Conservation (phyloP, 1,284 basidiomycete genomes). For the Neotropicomus parvogracilis region DNA sequence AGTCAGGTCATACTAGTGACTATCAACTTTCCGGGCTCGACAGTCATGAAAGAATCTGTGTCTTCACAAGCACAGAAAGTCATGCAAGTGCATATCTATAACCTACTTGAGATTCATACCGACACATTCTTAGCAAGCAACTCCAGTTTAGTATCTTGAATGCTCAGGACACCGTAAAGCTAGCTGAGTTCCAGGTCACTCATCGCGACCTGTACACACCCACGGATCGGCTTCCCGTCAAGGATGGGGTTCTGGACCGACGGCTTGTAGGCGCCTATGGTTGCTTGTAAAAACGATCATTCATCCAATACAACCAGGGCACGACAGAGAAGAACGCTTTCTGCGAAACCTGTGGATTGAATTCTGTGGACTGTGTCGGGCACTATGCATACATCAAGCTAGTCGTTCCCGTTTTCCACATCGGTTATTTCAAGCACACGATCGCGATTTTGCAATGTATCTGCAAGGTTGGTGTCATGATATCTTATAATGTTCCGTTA, state of each 20-base stretch:
- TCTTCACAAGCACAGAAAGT: constrained; percentile 87
- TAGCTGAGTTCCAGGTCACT: constrained; percentile 93
- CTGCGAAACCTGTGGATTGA: constrained; percentile 94
- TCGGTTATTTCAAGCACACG: constrained; percentile 96
- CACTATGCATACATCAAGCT: constrained; percentile 98
- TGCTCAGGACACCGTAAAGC: constrained; percentile 89
- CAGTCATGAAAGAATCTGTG: constrained; percentile 80
- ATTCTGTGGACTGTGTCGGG: constrained; percentile 93
- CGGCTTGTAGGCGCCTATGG: constrained; percentile 62
- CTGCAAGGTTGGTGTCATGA: constrained; percentile 71
- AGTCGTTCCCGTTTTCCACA: constrained; percentile 94
- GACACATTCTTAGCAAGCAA: constrained; percentile 64
- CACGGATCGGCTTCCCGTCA: constrained; percentile 78
- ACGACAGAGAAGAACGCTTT: constrained; percentile 91
- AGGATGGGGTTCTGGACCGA: constrained; percentile 86
- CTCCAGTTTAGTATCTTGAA: constrained; percentile 92
- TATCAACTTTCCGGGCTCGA: neutral
- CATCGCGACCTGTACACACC: constrained; percentile 87
- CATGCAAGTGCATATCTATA: constrained; percentile 59
- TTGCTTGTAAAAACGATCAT: neutral
- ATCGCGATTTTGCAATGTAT: constrained; percentile 93
- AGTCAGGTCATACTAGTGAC: neutral
- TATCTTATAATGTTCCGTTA: neutral
- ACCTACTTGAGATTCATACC: constrained; percentile 6
- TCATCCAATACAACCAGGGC: constrained; percentile 54